Percentiles rank a stretch among this genome's conserved stretches.
Evolutionary conservation across 192 early-diverging fungal genomes (phyloP).

Genomic region (Allomyces javanicus): DNA sequence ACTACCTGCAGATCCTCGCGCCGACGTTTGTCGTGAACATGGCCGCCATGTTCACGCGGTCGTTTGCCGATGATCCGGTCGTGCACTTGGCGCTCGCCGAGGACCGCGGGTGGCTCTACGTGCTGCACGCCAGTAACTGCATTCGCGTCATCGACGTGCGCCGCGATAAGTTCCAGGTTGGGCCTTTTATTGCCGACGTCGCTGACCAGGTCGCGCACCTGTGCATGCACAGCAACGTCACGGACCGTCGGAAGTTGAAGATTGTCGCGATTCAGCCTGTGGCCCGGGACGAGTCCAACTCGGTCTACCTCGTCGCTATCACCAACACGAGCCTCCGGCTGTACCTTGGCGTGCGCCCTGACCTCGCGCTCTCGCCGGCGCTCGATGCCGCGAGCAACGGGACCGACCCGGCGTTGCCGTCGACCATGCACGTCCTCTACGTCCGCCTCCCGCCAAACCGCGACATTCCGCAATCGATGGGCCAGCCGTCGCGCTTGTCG

Average conservation of each 20-base stretch:
- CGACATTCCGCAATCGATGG: too few species aligned
- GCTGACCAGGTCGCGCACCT: slow-evolving; percentile 19
- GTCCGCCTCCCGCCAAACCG: too few species aligned
- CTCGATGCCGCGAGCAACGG: too few species aligned
- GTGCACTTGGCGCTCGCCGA: slow-evolving; percentile 46
- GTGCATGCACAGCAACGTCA: slow-evolving; percentile 21
- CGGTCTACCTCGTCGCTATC: slow-evolving; percentile 52
- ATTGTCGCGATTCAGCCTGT: slow-evolving; percentile 59
- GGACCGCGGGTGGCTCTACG: slow-evolving; percentile 45
- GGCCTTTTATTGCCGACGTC: slow-evolving; percentile 26
- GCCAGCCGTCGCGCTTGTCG: too few species aligned
- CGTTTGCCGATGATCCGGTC: slow-evolving; percentile 23
- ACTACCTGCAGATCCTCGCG: slow-evolving; percentile 41
- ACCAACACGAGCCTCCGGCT: slow-evolving; percentile 56
- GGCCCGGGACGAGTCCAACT: slow-evolving; percentile 36
- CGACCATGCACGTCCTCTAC: too few species aligned
- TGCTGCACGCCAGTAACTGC: slow-evolving; percentile 40
- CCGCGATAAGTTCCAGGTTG: slow-evolving; percentile 27
- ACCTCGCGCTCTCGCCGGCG: too few species aligned
- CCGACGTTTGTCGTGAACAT: slow-evolving; percentile 36
- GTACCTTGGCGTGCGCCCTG: slow-evolving; percentile 26
- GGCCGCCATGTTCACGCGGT: background rate
- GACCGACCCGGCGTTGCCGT: too few species aligned
- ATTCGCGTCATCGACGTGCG: slow-evolving; percentile 54
- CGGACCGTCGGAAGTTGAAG: slow-evolving; percentile 30